Evolutionary conservation across 1,284 basidiomycete genomes (phyloP).

Genomic region (Irpex sp.): DNA sequence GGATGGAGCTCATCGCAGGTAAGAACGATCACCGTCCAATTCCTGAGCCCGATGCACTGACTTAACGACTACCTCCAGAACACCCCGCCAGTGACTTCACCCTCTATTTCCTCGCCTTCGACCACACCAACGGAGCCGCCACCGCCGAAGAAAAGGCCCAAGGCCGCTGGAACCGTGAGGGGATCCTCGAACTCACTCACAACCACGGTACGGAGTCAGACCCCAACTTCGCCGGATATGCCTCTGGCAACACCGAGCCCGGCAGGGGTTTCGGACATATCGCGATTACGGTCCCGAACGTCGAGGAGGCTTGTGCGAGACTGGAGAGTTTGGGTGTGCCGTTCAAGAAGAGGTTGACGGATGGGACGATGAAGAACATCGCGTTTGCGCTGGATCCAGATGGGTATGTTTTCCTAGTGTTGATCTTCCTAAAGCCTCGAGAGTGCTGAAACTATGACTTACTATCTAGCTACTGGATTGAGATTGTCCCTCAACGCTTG

Average conservation of each 20-base stretch:
- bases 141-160: constrained; percentile 32
- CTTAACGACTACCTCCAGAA: constrained; percentile 3
- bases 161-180: constrained; percentile 59
- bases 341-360: constrained; percentile 87
- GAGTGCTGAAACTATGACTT: background rate
- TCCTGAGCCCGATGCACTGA: background rate
- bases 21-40: background rate
- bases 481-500: constrained; percentile 13
- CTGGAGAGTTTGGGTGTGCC: constrained; percentile 81
- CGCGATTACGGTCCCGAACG: constrained; percentile 80
- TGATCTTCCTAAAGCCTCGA: background rate
- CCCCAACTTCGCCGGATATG: constrained; percentile 74
- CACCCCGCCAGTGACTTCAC: constrained; percentile 44
- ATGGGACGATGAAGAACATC: constrained; percentile 84
- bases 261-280: constrained; percentile 85
- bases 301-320: constrained; percentile 80
- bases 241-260: constrained; percentile 82
- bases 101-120: constrained; percentile 81
- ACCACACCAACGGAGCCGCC: constrained; percentile 48
- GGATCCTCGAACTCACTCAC: constrained; percentile 84
- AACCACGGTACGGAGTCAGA: constrained; percentile 90
- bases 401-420: constrained; percentile 43
- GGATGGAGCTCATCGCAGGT: constrained; percentile 74
- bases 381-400: constrained; percentile 91
- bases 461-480: constrained; percentile 19